Base-by-base conservation (phyloP, 2,329 filamentous ascomycete genomes). In the Parafenestella ontariensis region DNA sequence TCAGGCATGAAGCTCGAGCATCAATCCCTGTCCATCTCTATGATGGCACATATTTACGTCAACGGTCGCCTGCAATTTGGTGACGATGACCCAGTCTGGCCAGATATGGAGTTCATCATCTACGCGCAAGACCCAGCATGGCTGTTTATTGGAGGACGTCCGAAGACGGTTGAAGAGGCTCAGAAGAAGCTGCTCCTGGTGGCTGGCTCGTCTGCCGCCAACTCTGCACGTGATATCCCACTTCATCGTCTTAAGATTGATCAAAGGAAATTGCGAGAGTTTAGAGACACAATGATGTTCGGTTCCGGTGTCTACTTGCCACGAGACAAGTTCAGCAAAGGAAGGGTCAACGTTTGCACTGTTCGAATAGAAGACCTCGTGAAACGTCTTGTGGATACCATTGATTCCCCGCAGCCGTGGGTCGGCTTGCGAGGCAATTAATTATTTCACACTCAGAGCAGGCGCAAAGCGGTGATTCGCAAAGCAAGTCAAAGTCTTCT, bases 91-190 rank as follows among this genome's bases (percentile, higher is more conserved):
- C 49, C 37, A 13, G 31, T 34, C 3, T 56, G 49, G 49, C 53
- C 53, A 23, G 53, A 52, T 28, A 56, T 56, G 53, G 53, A 56
- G 36, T 41, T 56, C 20, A 37, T 52, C 28, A 24, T 56, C 29
- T 45, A 36, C 42, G 31, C 24, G 17, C 53, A 52, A 39, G 44
- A 52, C 28, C 49, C 53, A 3, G n/a, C 31, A 47, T 56, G 44
- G 11, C 5, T 56, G 11, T 51, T 56, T 20, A 3, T 55, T 26
- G 34, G 33, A 18, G 28, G 34, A 15, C 43, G 26, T 13, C 51
- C 51, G 9, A 21, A 54, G 26, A 44, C 33, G n/a, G 39, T 31
- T 15, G 40, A 44, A 24, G 46, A 54, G 40, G 46, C 46, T 15
- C 10, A 36, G 17, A 37, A 37, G 13, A 26, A 26, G 24, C 41